These are phyloP conservation scores for Collybia mongolica DNA, from an alignment of 768 basidiomycete species.

Conservation along the genomic window DNA sequence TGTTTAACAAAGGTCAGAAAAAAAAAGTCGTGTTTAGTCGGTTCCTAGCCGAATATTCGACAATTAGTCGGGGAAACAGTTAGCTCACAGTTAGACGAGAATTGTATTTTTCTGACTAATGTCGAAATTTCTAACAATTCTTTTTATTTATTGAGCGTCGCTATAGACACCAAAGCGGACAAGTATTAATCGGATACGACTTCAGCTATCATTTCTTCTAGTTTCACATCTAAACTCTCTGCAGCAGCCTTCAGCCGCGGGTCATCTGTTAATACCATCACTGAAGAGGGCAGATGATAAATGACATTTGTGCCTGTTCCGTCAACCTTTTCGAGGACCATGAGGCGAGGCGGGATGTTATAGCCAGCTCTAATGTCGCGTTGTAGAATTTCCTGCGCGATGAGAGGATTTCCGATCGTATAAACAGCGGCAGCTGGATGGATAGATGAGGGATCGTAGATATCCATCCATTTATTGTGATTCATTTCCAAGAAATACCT, in stretches of 20 bases:
- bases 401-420: constrained; percentile 34
- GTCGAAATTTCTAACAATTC: too few species aligned
- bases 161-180: too few species aligned
- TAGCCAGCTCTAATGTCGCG: constrained; percentile 27
- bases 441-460: constrained; percentile 20
- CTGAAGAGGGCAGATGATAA: constrained; percentile 35
- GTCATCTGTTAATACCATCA: constrained; percentile 18
- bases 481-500: constrained; percentile 42
- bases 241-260: constrained; percentile 19
- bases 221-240: constrained; percentile 19
- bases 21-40: too few species aligned
- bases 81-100: too few species aligned
- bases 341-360: constrained; percentile 31
- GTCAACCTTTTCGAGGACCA: constrained; percentile 27
- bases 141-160: too few species aligned
- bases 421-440: constrained; percentile 38
- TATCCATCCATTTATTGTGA: constrained; percentile 35
- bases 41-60: too few species aligned
- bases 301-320: constrained; percentile 25
- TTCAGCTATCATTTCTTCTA: constrained; percentile 6
- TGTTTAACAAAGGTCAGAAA: too few species aligned
- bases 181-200: background rate
- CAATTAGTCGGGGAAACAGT: too few species aligned
- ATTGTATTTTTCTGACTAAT: too few species aligned
- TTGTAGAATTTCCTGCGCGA: constrained; percentile 31